Conservation (phyloP, 1,139 yeast genomes). For the Oligophagozyma castellii region DNA sequence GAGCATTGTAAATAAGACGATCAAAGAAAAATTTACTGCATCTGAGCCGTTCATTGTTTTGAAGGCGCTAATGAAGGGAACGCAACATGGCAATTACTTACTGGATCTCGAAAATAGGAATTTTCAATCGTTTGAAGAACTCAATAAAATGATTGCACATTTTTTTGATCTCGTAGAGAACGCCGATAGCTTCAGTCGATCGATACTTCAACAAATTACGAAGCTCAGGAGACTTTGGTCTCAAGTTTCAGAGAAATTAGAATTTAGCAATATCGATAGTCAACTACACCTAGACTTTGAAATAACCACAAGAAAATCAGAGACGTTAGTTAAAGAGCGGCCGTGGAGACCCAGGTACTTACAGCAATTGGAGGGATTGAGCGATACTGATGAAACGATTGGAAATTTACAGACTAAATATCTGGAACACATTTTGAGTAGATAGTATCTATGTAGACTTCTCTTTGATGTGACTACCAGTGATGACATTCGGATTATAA, state of each 20-base stretch:
- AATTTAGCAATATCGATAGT: constrained; percentile 7
- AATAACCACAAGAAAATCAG: constrained; percentile 9
- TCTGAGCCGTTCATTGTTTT: constrained; percentile 21
- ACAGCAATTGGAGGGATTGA: constrained; percentile 21
- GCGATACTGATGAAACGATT: constrained; percentile 28
- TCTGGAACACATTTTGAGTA: no score
- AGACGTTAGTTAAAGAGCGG: constrained; percentile 8
- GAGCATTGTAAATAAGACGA: constrained; percentile 8
- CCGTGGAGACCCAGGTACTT: constrained; percentile 22
- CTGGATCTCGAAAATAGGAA: constrained; percentile 14
- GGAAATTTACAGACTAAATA: no score
- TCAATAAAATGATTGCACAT: constrained; percentile 20
- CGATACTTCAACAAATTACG: constrained; percentile 1
- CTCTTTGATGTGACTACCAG: no score
- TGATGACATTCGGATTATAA: no score
- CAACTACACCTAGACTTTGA: constrained; percentile 13
- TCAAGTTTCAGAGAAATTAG: constrained; percentile 9
- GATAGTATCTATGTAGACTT: no score
- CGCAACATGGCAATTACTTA: constrained; percentile 13
- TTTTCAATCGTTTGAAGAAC: constrained; percentile 18
- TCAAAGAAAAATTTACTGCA: constrained; percentile 13
- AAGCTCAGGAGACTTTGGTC: constrained; percentile 11
- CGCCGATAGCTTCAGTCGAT: constrained; percentile 5
- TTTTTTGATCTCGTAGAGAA: constrained; percentile 4
- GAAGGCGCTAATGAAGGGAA: constrained; percentile 7